A percentile compares a stretch with the other conserved stretches of the same genome.
Conservation (phyloP, 371 early-diverging fungal genomes). For the Catenaria anguillulae region DNA sequence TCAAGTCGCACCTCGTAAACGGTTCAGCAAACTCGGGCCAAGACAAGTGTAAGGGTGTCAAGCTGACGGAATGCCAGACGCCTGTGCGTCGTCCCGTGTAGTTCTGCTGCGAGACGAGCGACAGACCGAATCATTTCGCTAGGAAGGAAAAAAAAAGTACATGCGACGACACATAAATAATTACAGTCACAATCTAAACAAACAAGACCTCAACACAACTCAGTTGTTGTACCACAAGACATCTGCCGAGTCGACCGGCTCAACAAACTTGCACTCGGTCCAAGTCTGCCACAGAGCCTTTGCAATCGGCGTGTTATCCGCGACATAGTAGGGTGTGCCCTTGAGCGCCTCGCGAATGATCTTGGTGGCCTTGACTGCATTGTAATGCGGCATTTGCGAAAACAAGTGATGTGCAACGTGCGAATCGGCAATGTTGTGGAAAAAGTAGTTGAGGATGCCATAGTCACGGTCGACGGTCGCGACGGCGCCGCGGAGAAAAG, state of each 20-base stretch:
- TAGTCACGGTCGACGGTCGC: conserved; percentile 70
- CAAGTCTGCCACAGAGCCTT: conserved; percentile 45
- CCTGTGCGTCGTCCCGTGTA: no score
- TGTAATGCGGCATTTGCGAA: conserved; percentile 80
- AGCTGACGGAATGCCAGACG: no score
- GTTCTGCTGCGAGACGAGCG: no score
- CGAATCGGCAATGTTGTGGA: conserved; percentile 67
- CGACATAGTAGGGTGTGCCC: conserved; percentile 48
- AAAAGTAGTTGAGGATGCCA: conserved; percentile 61
- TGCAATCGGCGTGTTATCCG: conserved; percentile 46
- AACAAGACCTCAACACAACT: no score
- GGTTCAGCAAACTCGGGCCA: no score
- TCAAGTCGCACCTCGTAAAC: no score
- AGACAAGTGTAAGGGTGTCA: no score
- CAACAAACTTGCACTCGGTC: conserved; percentile 59
- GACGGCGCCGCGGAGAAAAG: conserved; percentile 72
- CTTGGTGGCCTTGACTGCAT: conserved; percentile 66
- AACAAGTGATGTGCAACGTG: conserved; percentile 81
- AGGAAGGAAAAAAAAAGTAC: no score
- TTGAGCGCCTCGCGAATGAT: conserved; percentile 48
- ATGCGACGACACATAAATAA: no score
- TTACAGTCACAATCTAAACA: no score
- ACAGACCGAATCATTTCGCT: no score
- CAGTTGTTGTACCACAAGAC: conserved; percentile 27
- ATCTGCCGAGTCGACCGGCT: conserved; percentile 51